Evolutionary conservation across 1,139 yeast species (phyloP), one percentile per base, ranked within the genome.

Genomic region (Candida tropicalis): DNA sequence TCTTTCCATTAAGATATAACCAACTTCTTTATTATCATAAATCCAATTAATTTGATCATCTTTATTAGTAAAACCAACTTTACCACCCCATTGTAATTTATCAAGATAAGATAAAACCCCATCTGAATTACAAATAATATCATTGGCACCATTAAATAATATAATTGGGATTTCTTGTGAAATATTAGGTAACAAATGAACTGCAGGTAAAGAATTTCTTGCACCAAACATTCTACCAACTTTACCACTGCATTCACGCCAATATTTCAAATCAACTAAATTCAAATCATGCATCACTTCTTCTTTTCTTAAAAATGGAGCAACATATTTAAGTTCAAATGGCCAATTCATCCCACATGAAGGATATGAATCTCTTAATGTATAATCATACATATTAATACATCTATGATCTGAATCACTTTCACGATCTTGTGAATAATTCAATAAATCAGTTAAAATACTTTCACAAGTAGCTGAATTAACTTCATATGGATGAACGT

Each of bases 311-410:
- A 93, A 74, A 57, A 87, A 93, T 8, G 81, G 77, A 0, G 75
- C 68, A 11, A 90, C 82, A 38, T 66, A 53, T 0, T 64, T 68
- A 50, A 91, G 68, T 51, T 82, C 93, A 18, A 78, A 79, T 0
- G 99, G 99, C 99, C 99, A 93, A 59, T 87, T 86, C 81, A 82
- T 76, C 4, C 99, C 99, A 66, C 99, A 93, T 0, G 87, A 68
- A 0, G 98, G 97, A 54, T 69, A 89, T 0, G 81, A 63, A 59
- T 93, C 97, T 25, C 66, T 70, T 43, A 86, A 68, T 26, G 87
- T 75, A 45, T 81, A 79, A 61, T 93, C 96, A 62, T 93, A 93
- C 76, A 89, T 82, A 62, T 93, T 93, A 53, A 80, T 56, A 60
- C 99, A 91, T 49, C 71, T 74, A 41, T 75, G 62, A 44, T 67